Conservation (phyloP, 352 stramenopile genomes). For the Globisporangium nodosum region DNA sequence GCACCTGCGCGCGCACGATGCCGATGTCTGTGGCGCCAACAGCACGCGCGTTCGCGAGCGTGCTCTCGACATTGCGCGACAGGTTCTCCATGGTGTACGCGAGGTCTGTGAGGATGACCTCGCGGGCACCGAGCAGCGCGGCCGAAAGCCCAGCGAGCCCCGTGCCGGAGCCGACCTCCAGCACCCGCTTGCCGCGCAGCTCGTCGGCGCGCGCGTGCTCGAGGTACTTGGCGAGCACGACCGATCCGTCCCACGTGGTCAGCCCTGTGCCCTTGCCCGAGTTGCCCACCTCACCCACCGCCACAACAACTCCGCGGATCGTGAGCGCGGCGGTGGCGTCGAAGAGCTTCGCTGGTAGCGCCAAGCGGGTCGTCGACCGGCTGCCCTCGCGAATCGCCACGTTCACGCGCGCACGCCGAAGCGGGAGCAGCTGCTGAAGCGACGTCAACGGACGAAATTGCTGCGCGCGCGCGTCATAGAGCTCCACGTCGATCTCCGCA, state of each 20-base stretch:
- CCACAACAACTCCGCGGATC: slow-evolving; percentile 47
- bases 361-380: slow-evolving; percentile 19
- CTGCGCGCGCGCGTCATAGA: slow-evolving; percentile 30
- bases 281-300: slow-evolving; percentile 70
- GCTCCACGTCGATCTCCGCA: slow-evolving; percentile 25
- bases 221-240: slow-evolving; percentile 90
- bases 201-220: slow-evolving; percentile 37
- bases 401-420: slow-evolving; percentile 31
- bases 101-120: slow-evolving; percentile 84
- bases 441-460: slow-evolving; percentile 24
- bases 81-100: slow-evolving; percentile 86
- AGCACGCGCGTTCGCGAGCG: slow-evolving; percentile 21
- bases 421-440: slow-evolving; percentile 20
- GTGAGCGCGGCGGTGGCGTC: slow-evolving; percentile 32
- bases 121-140: slow-evolving; percentile 62
- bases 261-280: slow-evolving; percentile 82
- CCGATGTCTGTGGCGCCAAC: slow-evolving; percentile 1
- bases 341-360: slow-evolving; percentile 58
- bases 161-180: slow-evolving; percentile 85
- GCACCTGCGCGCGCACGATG: slow-evolving; percentile 24
- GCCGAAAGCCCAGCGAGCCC: slow-evolving; percentile 81
- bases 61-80: slow-evolving; percentile 39
- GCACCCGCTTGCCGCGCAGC: slow-evolving; percentile 36
- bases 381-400: slow-evolving; percentile 21
- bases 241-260: slow-evolving; percentile 88